These are phyloP conservation scores for Capniomyces stellatus DNA, from an alignment of 371 early-diverging fungal genomes.

Conservation along the genomic window DNA sequence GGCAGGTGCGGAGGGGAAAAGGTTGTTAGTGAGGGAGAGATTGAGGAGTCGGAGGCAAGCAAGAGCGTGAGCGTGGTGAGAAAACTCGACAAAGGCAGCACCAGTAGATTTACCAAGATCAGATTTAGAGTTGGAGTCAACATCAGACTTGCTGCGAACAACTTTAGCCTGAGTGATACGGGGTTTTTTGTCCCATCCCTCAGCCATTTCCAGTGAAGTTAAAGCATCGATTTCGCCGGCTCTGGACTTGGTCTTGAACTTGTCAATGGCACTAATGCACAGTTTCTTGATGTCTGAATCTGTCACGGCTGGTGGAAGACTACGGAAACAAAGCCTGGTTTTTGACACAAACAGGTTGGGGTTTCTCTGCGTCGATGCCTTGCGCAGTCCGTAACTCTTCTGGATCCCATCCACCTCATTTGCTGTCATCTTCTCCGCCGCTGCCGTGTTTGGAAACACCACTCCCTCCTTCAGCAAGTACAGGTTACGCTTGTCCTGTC, in stretches of 20 bases:
- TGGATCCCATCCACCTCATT: slow-evolving; percentile 59
- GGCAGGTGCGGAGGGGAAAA: slow-evolving; percentile 9
- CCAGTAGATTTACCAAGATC: slow-evolving; percentile 59
- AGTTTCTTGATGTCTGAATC: slow-evolving; percentile 46
- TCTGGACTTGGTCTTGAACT: slow-evolving; percentile 70
- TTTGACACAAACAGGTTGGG: slow-evolving; percentile 75
- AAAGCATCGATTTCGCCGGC: slow-evolving; percentile 40
- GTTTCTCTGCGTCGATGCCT: slow-evolving; percentile 53
- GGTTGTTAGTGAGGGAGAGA: slow-evolving; percentile 36
- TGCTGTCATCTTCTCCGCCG: slow-evolving; percentile 45
- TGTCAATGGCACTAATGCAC: slow-evolving; percentile 39
- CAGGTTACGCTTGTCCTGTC: slow-evolving; percentile 63
- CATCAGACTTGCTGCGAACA: slow-evolving; percentile 46
- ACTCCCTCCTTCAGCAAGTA: slow-evolving; percentile 60
- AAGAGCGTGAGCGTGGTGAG: slow-evolving; percentile 70
- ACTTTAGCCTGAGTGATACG: slow-evolving; percentile 67
- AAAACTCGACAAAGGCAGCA: slow-evolving; percentile 83
- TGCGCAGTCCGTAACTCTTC: slow-evolving; percentile 55
- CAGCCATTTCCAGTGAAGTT: slow-evolving; percentile 46
- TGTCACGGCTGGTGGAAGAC: slow-evolving; percentile 51
- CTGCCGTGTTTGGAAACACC: slow-evolving; percentile 69
- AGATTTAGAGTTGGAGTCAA: slow-evolving; percentile 49
- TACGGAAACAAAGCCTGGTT: slow-evolving; percentile 73
- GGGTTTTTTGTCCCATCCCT: slow-evolving; percentile 46
- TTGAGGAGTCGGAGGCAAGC: slow-evolving; percentile 81